These are phyloP conservation scores for Chaetomium tenue DNA, from an alignment of 495 filamentous ascomycete species.

Conservation along the genomic window DNA sequence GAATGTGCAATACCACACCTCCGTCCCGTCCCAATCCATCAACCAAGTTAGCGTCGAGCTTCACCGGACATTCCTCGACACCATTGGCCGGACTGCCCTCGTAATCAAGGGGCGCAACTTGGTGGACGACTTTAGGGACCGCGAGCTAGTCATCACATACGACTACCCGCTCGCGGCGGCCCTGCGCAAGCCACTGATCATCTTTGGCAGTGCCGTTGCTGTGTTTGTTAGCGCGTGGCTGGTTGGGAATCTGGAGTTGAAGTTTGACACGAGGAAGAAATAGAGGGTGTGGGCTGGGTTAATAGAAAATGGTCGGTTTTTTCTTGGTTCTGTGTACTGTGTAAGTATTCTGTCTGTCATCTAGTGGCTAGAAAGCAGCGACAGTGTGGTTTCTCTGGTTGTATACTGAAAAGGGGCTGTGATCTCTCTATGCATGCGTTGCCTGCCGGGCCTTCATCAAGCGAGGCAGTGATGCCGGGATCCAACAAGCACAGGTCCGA, in stretches of 20 bases:
- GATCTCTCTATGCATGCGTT: not conserved
- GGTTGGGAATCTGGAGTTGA: conserved; percentile 69
- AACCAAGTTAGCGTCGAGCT: conserved; percentile 52
- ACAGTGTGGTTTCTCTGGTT: not conserved
- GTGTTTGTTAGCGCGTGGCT: conserved; percentile 75
- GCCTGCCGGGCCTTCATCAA: not conserved
- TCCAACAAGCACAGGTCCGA: conserved; percentile 17
- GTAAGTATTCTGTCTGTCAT: conserved; percentile 2
- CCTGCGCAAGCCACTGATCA: conserved; percentile 80
- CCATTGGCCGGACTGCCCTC: conserved; percentile 79
- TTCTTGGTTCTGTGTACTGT: conserved; percentile 14
- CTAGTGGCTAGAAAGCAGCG: not conserved
- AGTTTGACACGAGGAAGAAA: conserved; percentile 41
- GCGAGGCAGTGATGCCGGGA: not conserved
- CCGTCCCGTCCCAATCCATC: conserved; percentile 58
- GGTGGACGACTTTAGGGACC: conserved; percentile 81
- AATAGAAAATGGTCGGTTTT: conserved; percentile 21
- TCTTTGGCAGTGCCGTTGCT: conserved; percentile 71
- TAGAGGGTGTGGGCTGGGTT: conserved; percentile 17
- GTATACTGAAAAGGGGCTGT: not conserved
- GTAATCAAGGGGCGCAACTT: conserved; percentile 79
- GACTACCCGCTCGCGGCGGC: conserved; percentile 72
- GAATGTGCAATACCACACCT: conserved; percentile 65
- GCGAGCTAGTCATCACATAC: conserved; percentile 83
- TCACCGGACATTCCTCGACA: conserved; percentile 87